These are phyloP conservation scores for Paxillus ammoniavirescens DNA, from an alignment of 768 basidiomycete genomes.

Conservation along the genomic window DNA sequence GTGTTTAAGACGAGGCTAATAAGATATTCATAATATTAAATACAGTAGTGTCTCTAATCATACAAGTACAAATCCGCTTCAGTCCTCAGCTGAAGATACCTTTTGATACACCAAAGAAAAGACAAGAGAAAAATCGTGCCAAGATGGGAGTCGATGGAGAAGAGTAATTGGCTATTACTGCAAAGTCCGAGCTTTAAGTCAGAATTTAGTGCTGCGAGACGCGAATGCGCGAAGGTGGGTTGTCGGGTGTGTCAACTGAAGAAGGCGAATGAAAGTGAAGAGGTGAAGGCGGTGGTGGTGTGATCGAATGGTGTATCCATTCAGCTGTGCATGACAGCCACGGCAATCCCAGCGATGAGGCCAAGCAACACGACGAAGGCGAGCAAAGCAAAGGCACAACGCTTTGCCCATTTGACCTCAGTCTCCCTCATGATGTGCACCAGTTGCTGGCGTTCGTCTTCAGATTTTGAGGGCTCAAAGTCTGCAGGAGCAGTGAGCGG, in stretches of 20 bases:
- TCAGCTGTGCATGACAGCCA: slow-evolving; percentile 2
- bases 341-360: not conserved
- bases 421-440: slow-evolving; percentile 32
- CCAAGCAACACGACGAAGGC: not conserved
- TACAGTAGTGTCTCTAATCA: slow-evolving; percentile 2
- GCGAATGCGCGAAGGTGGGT: not conserved
- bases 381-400: slow-evolving; percentile 23
- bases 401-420: slow-evolving; percentile 43
- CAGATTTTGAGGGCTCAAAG: slow-evolving; percentile 33
- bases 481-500: slow-evolving; percentile 37
- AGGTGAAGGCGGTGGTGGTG: too few species aligned
- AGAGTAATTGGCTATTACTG: not conserved
- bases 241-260: too few species aligned
- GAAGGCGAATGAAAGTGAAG: too few species aligned
- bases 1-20: not conserved
- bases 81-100: not conserved
- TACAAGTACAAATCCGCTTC: slow-evolving; percentile 1
- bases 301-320: not conserved
- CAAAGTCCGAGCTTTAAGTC: not conserved
- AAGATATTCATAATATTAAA: slow-evolving; percentile 8
- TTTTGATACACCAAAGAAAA: slow-evolving; percentile 1
- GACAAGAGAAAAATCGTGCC: not conserved
- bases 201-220: not conserved
- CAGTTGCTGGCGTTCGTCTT: slow-evolving; percentile 32
- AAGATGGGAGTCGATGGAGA: not conserved